Evolutionary conservation across 768 basidiomycete species (phyloP).

Genomic region (Exidia glandulosa): DNA sequence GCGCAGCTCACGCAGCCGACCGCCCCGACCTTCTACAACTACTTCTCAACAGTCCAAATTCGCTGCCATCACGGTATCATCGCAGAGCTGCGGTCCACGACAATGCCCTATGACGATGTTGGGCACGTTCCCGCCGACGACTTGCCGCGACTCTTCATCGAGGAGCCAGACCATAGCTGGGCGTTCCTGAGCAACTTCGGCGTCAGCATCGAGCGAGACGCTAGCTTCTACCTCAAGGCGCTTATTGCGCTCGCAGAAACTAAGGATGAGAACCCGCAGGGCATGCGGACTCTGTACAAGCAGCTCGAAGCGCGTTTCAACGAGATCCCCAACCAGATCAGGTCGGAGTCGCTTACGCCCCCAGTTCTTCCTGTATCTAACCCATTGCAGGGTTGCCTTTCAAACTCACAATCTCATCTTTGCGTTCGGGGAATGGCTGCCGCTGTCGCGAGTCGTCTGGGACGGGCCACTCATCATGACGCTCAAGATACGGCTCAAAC

Average conservation of each 20-base stretch:
- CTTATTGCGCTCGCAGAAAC: conserved; percentile 4
- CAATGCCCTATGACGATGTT: neutral
- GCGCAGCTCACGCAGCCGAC: neutral
- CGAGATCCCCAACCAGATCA: conserved; percentile 11
- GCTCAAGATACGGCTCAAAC: conserved; percentile 8
- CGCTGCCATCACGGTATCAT: neutral
- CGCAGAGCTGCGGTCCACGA: neutral
- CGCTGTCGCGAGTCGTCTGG: conserved; percentile 8
- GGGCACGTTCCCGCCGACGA: neutral
- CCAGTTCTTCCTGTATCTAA: too few species aligned
- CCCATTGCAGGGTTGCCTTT: neutral
- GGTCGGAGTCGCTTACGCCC: conserved; percentile 9
- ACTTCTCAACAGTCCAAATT: neutral
- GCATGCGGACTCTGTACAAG: conserved; percentile 4
- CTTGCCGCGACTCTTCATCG: neutral
- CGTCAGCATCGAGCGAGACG: conserved; percentile 8
- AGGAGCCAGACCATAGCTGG: conserved; percentile 3
- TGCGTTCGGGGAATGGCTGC: neutral
- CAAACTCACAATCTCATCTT: neutral
- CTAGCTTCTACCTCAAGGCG: conserved; percentile 10
- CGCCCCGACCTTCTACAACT: neutral
- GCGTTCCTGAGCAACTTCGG: conserved; percentile 11
- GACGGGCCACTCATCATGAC: conserved; percentile 11
- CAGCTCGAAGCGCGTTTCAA: conserved; percentile 15
- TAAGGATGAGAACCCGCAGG: neutral